Base-by-base conservation (phyloP, 345 rosid genomes). In the Sisymbrium altissimum region DNA sequence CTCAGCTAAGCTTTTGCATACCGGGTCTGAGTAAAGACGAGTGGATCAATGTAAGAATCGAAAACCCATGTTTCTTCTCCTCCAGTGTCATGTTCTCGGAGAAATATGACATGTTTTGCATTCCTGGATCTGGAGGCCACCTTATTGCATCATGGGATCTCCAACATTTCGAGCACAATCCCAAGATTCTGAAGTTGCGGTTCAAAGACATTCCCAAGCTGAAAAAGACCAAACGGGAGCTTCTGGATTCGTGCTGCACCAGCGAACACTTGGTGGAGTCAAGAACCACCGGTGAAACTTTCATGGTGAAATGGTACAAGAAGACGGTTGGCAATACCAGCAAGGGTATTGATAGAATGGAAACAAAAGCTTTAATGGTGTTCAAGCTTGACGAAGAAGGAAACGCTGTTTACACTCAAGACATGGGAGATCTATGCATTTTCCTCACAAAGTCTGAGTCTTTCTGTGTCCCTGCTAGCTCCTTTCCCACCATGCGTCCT, bases 211-310 rank as follows among this genome's bases (percentile, higher is more conserved):
- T 32, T 46, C 56, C 44, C 8, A 0, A 13, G 18, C 41, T 65
- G 32, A 32, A 2, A 0, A 12, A 7, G 40, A 0, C 56, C 41
- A 46, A 33, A 7, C 17, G 12, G 3, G 18, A 7, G 11, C 29
- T 64, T 45, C 0, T 64, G 12, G 3, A 45, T 45, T 15, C 55
- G 17, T 45, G 55, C 12, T 18, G 0, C 40, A 45, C 10, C 2
- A 64, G 12, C 4, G 55, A 64, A 17, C 68, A 45, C 41, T 64
- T 64, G 68, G 70, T 64, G 18, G 19, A 40, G 35, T 61, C 49
- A 2, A 9, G 2, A 50, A 4, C n/a, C 5, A 39, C 44, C n/a
- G 44, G 44, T 12, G 44, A 11, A 11, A 39, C 44, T 30, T 30
- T 30, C 33, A 30, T 30, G 33, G 33, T 30, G 0, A 30, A 30